phyloP scores from a whole-genome alignment of 73 alveolate genomes.

The Tetrahymena elliotti region DNA sequence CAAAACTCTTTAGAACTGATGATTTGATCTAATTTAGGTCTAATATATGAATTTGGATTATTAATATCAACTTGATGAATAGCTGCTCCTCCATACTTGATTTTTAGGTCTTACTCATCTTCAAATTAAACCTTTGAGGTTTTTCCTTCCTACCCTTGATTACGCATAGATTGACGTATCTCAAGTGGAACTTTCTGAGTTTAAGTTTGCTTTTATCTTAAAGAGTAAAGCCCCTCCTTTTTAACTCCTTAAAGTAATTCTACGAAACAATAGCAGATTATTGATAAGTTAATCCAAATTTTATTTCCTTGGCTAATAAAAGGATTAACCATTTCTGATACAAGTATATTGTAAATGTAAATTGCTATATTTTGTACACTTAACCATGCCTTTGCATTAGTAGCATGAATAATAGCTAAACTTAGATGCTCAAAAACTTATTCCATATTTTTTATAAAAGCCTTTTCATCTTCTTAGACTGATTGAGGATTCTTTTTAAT shows the following conservation, averaged over 20 bases:
- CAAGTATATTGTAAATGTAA: constrained; percentile 45
- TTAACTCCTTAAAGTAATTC: constrained; percentile 5
- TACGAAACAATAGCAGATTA: constrained; percentile 36
- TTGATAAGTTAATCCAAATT: constrained; percentile 33
- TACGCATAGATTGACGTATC: background rate
- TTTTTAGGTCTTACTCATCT: background rate
- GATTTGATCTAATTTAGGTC: constrained; percentile 9
- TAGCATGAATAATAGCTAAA: constrained; percentile 43
- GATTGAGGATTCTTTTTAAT: background rate
- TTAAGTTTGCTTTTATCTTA: background rate
- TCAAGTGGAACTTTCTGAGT: background rate
- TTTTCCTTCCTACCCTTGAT: background rate
- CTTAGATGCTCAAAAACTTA: constrained; percentile 30
- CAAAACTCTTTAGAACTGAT: background rate
- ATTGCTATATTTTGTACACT: constrained; percentile 46
- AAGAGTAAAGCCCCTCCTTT: background rate
- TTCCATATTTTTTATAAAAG: background rate
- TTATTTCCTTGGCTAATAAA: constrained; percentile 38
- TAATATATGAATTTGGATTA: background rate
- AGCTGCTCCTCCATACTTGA: background rate
- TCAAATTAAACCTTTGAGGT: background rate
- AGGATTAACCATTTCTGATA: constrained; percentile 48
- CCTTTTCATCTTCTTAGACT: background rate
- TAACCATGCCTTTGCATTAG: constrained; percentile 46
- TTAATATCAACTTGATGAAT: background rate